These are phyloP conservation scores for Pezicula radicicola DNA, from an alignment of 2,329 filamentous ascomycete species.

Conservation along the genomic window DNA sequence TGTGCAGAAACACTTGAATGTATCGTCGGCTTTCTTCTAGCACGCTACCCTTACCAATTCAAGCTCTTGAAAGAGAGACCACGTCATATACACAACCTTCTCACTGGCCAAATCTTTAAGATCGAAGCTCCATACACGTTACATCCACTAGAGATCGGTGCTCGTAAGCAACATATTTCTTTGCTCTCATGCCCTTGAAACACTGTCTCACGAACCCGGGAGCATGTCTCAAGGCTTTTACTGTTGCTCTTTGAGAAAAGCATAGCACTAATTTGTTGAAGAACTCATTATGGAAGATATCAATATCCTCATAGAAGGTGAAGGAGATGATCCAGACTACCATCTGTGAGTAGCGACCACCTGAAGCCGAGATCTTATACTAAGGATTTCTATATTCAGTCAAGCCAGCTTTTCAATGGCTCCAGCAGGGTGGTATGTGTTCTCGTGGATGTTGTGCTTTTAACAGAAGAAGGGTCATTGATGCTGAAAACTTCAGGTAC, in stretches of 20 bases:
- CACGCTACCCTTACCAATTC: constrained; percentile 39
- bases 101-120: constrained; percentile 38
- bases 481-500: no score
- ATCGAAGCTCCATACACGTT: constrained; percentile 25
- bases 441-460: no score
- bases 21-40: constrained; percentile 40
- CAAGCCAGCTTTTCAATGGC: constrained; percentile 47
- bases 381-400: constrained; percentile 32
- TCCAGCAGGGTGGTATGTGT: constrained; percentile 43
- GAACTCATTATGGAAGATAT: constrained; percentile 47
- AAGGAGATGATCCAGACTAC: constrained; percentile 32
- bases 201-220: no score
- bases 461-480: no score
- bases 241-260: no score
- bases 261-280: no score
- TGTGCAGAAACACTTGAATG: constrained; percentile 43
- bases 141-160: constrained; percentile 44
- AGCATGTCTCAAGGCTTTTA: no score
- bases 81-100: constrained; percentile 35
- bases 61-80: constrained; percentile 18
- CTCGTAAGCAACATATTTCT: constrained; percentile 13
- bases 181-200: no score
- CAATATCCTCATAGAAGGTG: constrained; percentile 40
- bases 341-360: constrained; percentile 12
- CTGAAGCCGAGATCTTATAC: not conserved